A percentile compares a stretch with the other conserved stretches of the same genome.
Evolutionary conservation across 495 filamentous ascomycete species (phyloP).

Genomic region (Jackrogersella multiformis): DNA sequence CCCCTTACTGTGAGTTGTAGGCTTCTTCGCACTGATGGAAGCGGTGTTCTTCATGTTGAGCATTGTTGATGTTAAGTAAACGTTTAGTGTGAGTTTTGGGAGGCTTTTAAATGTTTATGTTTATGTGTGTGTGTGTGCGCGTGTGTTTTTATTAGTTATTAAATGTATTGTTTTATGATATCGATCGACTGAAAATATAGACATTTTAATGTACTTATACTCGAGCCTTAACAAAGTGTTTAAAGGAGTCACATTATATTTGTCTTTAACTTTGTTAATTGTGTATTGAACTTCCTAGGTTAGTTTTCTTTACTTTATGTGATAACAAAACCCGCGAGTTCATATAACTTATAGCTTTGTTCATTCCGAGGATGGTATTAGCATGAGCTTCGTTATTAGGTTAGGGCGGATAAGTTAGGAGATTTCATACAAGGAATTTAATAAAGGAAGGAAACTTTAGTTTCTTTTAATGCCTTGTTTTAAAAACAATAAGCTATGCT

Average conservation of each 20-base stretch:
- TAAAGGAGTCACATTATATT: not conserved
- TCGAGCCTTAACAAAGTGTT: not conserved
- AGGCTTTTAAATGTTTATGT: not conserved
- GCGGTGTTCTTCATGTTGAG: constrained; percentile 24
- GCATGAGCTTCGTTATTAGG: not conserved
- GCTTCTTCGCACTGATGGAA: constrained; percentile 19
- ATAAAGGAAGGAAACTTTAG: no score
- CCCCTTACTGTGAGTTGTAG: constrained; percentile 28
- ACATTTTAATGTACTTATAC: not conserved
- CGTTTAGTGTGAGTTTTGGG: not conserved
- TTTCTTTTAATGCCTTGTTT: not conserved
- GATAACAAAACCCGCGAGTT: not conserved
- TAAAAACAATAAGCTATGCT: not conserved
- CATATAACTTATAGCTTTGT: not conserved
- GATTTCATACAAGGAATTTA: no score
- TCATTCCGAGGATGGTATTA: not conserved
- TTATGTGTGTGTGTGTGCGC: no score
- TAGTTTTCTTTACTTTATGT: not conserved
- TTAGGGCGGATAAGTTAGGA: not conserved
- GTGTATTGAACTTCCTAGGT: not conserved
- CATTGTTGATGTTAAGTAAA: constrained; percentile 13
- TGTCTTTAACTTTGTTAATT: not conserved
- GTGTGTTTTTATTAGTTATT: not conserved
- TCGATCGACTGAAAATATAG: not conserved
- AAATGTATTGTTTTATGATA: not conserved